These are phyloP conservation scores for Clonostachys rosea DNA, from an alignment of 2,329 filamentous ascomycete genomes.

Conservation along the genomic window DNA sequence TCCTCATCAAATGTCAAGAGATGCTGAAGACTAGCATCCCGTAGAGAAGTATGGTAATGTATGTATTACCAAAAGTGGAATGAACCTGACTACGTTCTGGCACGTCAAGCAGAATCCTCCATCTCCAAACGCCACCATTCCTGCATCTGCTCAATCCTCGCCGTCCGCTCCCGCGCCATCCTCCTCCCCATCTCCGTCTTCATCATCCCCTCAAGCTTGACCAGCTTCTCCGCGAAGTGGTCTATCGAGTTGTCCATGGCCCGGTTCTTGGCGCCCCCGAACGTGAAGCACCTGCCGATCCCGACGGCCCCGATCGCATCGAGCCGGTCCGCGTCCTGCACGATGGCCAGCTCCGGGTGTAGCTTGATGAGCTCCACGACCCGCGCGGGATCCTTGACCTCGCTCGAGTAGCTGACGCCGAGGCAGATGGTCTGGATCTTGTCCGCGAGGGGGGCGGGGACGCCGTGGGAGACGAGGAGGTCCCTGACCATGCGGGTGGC, in stretches of 20 bases:
- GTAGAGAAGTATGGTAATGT: no score
- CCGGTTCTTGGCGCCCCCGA: slow-evolving; percentile 59
- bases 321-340: slow-evolving; percentile 90
- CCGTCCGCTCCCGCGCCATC: slow-evolving; percentile 48
- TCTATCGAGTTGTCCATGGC: slow-evolving; percentile 62
- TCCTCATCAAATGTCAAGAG: no score
- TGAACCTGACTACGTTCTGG: no score
- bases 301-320: slow-evolving; percentile 88
- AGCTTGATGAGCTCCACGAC: slow-evolving; percentile 57
- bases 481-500: slow-evolving; percentile 48
- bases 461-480: slow-evolving; percentile 53
- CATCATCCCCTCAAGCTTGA: slow-evolving; percentile 60
- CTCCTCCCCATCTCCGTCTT: slow-evolving; percentile 53
- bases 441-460: slow-evolving; percentile 50
- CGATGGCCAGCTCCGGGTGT: slow-evolving; percentile 63
- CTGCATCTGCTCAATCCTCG: slow-evolving; percentile 46
- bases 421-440: slow-evolving; percentile 69
- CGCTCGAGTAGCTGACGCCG: slow-evolving; percentile 74
- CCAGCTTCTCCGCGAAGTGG: slow-evolving; percentile 75
- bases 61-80: no score
- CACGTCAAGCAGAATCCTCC: slow-evolving; percentile 3
- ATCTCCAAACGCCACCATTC: slow-evolving; percentile 56
- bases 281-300: slow-evolving; percentile 62
- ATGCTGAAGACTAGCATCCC: no score
- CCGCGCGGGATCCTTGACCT: slow-evolving; percentile 58